Evolutionary conservation across 2,329 filamentous ascomycete genomes (phyloP).

Genomic region (Xylariaceae sp.): DNA sequence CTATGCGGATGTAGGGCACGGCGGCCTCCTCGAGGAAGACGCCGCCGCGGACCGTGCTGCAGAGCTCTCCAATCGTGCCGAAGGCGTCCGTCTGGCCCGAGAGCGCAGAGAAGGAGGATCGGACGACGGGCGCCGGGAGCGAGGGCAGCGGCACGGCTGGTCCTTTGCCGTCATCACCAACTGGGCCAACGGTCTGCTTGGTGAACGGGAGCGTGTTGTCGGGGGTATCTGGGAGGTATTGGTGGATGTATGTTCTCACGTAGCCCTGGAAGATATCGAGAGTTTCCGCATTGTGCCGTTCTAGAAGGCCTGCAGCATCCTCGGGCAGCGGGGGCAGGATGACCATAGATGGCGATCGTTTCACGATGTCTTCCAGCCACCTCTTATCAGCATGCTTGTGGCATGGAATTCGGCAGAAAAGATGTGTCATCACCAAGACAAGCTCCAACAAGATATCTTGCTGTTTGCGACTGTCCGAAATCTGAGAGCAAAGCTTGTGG

Average conservation of each 20-base stretch:
- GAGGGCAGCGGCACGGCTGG: conserved; percentile 6
- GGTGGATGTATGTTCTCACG: conserved; percentile 59
- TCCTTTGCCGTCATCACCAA: too few relatives aligned
- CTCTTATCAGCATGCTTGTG: conserved; percentile 28
- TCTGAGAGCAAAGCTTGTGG: conserved; percentile 48
- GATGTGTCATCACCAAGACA: conserved; percentile 61
- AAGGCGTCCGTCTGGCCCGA: conserved; percentile 62
- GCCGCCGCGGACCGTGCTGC: conserved; percentile 54
- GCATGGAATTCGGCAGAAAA: conserved; percentile 55
- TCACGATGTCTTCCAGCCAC: conserved; percentile 48
- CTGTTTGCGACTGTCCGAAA: conserved; percentile 37
- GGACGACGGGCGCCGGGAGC: conserved; percentile 25
- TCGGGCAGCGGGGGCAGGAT: conserved; percentile 57
- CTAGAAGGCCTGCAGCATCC: conserved; percentile 47
- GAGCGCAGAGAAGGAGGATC: conserved; percentile 64
- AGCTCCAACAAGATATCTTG: conserved; percentile 35
- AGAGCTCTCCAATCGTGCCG: conserved; percentile 58
- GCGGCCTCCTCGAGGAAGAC: conserved; percentile 70
- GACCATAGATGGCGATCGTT: conserved; percentile 57
- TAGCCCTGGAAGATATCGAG: conserved; percentile 61
- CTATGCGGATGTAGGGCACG: conserved; percentile 60
- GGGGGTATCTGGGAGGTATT: conserved; percentile 44
- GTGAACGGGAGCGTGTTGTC: conserved; percentile 56
- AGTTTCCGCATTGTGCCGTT: conserved; percentile 57
- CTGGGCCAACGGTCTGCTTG: conserved; percentile 5